Evolutionary conservation across 305 asterid species (phyloP), one percentile per base, ranked within the genome.

Genomic region (Fraxinus xanthoxyloides): DNA sequence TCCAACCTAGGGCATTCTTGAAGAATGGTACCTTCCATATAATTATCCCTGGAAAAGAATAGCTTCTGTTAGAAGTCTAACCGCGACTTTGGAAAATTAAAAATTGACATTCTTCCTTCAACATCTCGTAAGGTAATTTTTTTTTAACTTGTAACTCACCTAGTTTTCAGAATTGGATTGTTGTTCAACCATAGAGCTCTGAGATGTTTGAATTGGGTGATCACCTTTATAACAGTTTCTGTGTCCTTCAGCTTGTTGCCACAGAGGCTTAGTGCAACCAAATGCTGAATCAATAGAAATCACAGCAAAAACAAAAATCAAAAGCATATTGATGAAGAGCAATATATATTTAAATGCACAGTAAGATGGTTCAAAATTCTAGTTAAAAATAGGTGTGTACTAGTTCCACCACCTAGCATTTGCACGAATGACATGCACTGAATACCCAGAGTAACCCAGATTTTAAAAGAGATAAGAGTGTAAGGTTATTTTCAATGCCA

Each of bases 181-280:
- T 82, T 83, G 84, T 93, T 93, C 90, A 94, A 87, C 98, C 99
- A 96, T 82, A 94, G 89, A 78, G 98, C 99, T 88, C 88, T 91
- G 80, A 96, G 97, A 85, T 91, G 89, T 84, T 90, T 91, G 82
- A 94, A 89, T 54, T 86, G 92, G 79, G 89, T 72, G 48, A 90
- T 89, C 86, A 92, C 88, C 82, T 88, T 90, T 73, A 85, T 38
- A 81, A 91, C 87, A 77, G 80, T 82, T 81, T 90, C 97, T 15
- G 83, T 78, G 79, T 90, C 87, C 90, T 88, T 73, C 72, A 94
- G 93, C 90, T 92, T 91, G 92, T 96, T 96, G 70, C 88, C 89
- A 72, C 91, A 89, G 82, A 94, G 92, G 88, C 95, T 94, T 81
- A 94, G 88, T 31, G 98, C 98, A 79, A 94, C 85, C 86, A 96